These are phyloP conservation scores for Pseudogymnoascus pannorum DNA, from an alignment of 2,329 filamentous ascomycete species.

Conservation along the genomic window DNA sequence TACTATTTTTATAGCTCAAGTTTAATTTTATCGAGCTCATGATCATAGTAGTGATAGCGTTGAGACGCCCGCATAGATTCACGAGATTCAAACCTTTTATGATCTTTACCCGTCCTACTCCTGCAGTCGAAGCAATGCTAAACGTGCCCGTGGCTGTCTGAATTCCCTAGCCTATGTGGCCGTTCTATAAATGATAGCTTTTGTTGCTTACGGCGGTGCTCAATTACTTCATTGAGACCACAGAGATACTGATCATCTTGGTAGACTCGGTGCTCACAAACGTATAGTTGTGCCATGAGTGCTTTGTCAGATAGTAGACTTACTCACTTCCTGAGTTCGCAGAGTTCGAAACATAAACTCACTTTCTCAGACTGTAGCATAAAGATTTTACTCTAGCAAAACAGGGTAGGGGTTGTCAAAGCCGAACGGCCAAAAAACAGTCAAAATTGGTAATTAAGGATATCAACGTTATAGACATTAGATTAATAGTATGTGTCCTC, in stretches of 20 bases:
- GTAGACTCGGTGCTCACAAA: conserved; percentile 11
- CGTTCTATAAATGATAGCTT: conserved; percentile 10
- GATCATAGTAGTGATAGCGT: background rate
- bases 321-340: too few species aligned
- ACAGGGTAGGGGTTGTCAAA: too few species aligned
- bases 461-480: too few species aligned
- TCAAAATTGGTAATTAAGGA: too few species aligned
- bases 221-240: background rate
- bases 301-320: background rate
- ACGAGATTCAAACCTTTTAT: conserved; percentile 10
- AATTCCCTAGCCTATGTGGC: conserved; percentile 5
- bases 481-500: too few species aligned
- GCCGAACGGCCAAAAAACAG: too few species aligned
- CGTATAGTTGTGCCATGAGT: background rate
- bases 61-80: background rate
- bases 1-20: background rate
- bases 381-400: too few species aligned
- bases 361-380: too few species aligned
- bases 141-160: conserved; percentile 5
- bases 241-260: conserved; percentile 13
- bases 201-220: background rate
- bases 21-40: background rate
- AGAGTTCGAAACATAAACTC: too few species aligned
- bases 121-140: conserved; percentile 9
- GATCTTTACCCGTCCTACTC: conserved; percentile 1